Percentiles rank a stretch among this genome's conserved stretches.
phyloP scores from a whole-genome alignment of 140 eudicot species.

The Bidens hawaiensis region DNA sequence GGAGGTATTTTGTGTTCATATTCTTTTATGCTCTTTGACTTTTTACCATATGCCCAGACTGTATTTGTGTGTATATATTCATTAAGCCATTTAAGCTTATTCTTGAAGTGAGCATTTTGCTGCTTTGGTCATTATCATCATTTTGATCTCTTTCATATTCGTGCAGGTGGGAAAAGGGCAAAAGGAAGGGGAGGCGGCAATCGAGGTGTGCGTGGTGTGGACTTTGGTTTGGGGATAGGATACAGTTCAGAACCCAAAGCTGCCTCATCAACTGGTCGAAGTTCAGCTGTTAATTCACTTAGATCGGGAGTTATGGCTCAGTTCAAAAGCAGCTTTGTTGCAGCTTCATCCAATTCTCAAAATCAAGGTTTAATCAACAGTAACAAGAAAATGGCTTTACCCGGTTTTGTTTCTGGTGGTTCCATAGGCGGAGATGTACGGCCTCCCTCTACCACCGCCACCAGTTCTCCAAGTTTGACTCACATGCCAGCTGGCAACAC shows the following conservation, averaged over 20 bases:
- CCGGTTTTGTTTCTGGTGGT: constrained; percentile 95
- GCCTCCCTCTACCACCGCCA: constrained; percentile 29
- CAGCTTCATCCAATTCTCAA: constrained; percentile 74
- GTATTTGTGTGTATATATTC: not conserved
- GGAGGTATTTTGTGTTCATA: constrained; percentile 58
- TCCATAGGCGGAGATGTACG: constrained; percentile 74
- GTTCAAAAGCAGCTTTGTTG: constrained; percentile 77
- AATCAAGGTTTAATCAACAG: constrained; percentile 35
- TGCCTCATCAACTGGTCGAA: constrained; percentile 44
- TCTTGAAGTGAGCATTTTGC: too few relatives aligned
- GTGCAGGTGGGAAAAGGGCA: constrained; percentile 92
- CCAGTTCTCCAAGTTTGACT: constrained; percentile 28
- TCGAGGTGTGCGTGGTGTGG: constrained; percentile 97
- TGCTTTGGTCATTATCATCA: not conserved
- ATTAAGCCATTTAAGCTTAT: too few relatives aligned
- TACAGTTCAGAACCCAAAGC: constrained; percentile 58
- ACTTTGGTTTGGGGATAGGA: constrained; percentile 95
- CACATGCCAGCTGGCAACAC: constrained; percentile 34
- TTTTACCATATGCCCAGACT: not conserved
- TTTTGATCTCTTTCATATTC: constrained; percentile 13
- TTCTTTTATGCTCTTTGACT: not conserved
- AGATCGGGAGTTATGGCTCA: constrained; percentile 88
- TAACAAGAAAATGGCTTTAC: constrained; percentile 55
- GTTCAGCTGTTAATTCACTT: constrained; percentile 67
- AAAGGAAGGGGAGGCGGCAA: constrained; percentile 90